Base-by-base conservation (phyloP, 805 yeast genomes). In the Candida alai region DNA sequence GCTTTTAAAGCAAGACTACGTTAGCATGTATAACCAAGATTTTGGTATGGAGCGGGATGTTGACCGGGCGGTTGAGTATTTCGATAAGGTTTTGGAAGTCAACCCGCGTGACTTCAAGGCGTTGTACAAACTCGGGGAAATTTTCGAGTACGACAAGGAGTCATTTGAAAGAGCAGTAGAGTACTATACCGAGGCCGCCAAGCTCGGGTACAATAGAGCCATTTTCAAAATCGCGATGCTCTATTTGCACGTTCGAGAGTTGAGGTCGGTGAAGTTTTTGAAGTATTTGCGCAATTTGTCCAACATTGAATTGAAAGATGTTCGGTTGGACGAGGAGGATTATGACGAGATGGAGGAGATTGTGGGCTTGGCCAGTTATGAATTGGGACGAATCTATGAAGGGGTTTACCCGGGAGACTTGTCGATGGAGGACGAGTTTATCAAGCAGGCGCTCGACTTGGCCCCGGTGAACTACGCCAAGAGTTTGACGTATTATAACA, bases 361-460 rank as follows among this genome's bases (percentile, higher is more conserved):
- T 14, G 56, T 66, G 19, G 73, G 69, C 0, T 49, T 54, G 43
- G 67, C 72, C 2, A 56, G 58, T 32, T 65, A 48, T 48, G 68
- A 67, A 43, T 48, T 67, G 37, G 73, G 70, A 3, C 56, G 56
- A 35, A 54, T 67, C 24, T 63, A 64, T 42, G 73, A 67, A 48
- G 73, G 73, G 1, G 55, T 63, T 9, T 67, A 66, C 42, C 71
- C 73, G 5, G 70, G 69, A 4, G 69, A 65, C 40, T 51, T 66
- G 30, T 39, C 52, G 4, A 39, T 54, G 4, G 65, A 62, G 3
- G 65, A 61, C 40, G 61, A 51, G 19, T 67, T 67, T 38, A 50
- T 65, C 26, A 42, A 42, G 28, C 49, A 53, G 30, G 53, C 64
- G 3, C 45, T 65, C 26, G 60, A 60, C 37, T 38, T 54, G 24